Percentiles rank a stretch among this genome's conserved stretches.
Evolutionary conservation across 2,329 filamentous ascomycete genomes (phyloP).

Genomic region (Elsinoe fawcettii): DNA sequence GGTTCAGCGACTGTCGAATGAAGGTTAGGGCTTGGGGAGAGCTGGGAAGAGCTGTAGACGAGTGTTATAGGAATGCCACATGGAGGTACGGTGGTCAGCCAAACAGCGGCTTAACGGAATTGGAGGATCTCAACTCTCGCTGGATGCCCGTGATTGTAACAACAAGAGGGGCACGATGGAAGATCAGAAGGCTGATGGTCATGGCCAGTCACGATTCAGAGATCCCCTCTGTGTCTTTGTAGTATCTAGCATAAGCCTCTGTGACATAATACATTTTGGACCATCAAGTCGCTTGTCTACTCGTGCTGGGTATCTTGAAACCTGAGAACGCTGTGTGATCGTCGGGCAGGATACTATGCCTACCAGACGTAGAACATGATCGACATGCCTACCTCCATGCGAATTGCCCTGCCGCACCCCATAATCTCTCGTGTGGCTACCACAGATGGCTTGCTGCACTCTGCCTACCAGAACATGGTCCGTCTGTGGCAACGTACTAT

Average conservation of each 20-base stretch:
- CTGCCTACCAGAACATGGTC: too few relatives aligned
- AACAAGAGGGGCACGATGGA: not conserved
- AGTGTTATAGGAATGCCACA: not conserved
- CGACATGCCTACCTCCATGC: too few relatives aligned
- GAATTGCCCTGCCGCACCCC: too few relatives aligned
- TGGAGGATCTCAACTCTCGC: slow-evolving; percentile 5
- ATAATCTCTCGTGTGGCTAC: too few relatives aligned
- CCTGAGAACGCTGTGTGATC: too few relatives aligned
- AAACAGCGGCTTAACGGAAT: not conserved
- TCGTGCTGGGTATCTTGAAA: not conserved
- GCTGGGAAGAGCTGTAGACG: not conserved
- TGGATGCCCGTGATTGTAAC: not conserved
- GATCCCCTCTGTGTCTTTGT: not conserved
- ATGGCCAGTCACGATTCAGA: not conserved
- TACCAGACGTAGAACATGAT: too few relatives aligned
- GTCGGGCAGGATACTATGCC: too few relatives aligned
- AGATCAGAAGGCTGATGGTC: not conserved
- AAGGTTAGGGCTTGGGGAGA: not conserved
- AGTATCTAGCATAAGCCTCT: slow-evolving; percentile 10
- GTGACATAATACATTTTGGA: slow-evolving; percentile 11
- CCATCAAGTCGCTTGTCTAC: not conserved
- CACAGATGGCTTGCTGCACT: too few relatives aligned
- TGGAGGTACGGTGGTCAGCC: not conserved
- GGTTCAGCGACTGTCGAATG: slow-evolving; percentile 28
- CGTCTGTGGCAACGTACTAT: too few relatives aligned